Evolutionary conservation across 2,329 filamentous ascomycete genomes (phyloP), one percentile per base, ranked within the genome.

Genomic region (Aspergillus tubingensis): DNA sequence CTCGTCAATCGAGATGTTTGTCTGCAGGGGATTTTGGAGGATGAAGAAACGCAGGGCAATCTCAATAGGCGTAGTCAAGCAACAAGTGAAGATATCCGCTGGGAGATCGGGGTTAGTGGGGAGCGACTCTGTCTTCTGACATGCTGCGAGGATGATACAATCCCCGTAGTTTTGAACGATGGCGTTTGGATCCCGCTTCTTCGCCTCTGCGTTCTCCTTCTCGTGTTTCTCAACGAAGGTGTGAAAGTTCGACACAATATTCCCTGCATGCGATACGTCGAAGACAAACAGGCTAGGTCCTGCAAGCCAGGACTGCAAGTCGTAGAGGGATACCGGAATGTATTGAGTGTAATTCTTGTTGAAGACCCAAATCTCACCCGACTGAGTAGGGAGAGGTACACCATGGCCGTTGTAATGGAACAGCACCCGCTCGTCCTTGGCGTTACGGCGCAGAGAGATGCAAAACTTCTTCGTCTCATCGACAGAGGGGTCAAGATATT

Each of bases 291-390:
- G 88, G 62, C 93, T 96, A 0, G 95, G 95, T 0, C 93, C 94
- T 63, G 94, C 92, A 7, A 99, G 86, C 95, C 95, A 99, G 60
- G 91, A 89, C 76, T 98, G 94, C 48, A 99, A 80, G 73, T 99
- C 95, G 71, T 96, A 97, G 8, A 99, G 81, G 1, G 94, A 96
- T 47, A 99, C 91, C 0, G 95, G 95, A 44, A 99, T 99, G 74
- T 99, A 99, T 77, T 99, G 95, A 0, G 95, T 99, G 74, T 97
- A 99, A 67, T 92, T 98, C 69, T 95, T 94, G 78, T 99, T 99
- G 77, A 99, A 99, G 5, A 98, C 96, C 95, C 95, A 99, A 19
- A 99, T 96, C 76, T 99, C 95, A 13, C 95, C 95, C 4, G 94
- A 97, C 3, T 91, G 88, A 0, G 95, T 99, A 3, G 95, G 95